Evolutionary conservation across 495 filamentous ascomycete genomes (phyloP).

Genomic region (Aeminium ludgeri): DNA sequence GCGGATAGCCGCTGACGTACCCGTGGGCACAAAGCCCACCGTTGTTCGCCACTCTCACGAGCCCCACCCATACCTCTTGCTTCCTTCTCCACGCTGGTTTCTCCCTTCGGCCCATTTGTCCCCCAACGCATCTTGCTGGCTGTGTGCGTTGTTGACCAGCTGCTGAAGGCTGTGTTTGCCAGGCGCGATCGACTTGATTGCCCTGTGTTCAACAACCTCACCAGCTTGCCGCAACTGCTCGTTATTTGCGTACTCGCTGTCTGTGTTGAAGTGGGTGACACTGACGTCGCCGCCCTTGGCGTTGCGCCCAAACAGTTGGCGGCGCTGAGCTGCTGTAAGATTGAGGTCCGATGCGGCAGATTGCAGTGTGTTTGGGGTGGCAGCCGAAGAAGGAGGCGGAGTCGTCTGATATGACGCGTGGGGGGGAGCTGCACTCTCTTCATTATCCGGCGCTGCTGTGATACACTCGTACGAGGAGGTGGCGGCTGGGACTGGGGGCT

Average conservation of each 20-base stretch:
- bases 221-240: constrained; percentile 52
- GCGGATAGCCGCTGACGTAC: too few relatives aligned
- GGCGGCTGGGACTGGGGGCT: constrained; percentile 20
- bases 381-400: not conserved
- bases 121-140: constrained; percentile 67
- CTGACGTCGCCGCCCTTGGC: constrained; percentile 25
- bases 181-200: constrained; percentile 66
- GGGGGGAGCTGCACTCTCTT: too few relatives aligned
- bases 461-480: constrained; percentile 4
- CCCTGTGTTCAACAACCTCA: constrained; percentile 51
- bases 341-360: constrained; percentile 56
- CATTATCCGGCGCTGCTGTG: not conserved
- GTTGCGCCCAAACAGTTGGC: constrained; percentile 67
- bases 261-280: constrained; percentile 70
- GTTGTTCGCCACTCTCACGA: constrained; percentile 17
- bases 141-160: constrained; percentile 63
- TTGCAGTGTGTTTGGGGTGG: constrained; percentile 31
- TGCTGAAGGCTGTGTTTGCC: constrained; percentile 80
- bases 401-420: not conserved
- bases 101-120: constrained; percentile 68
- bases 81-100: constrained; percentile 61
- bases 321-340: constrained; percentile 51
- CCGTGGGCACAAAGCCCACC: too few relatives aligned
- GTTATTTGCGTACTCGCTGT: constrained; percentile 69
- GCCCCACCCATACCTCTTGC: constrained; percentile 64